Evolutionary conservation across 2,329 filamentous ascomycete genomes (phyloP), one percentile per base, ranked within the genome.

Genomic region (Fusarium nanum): DNA sequence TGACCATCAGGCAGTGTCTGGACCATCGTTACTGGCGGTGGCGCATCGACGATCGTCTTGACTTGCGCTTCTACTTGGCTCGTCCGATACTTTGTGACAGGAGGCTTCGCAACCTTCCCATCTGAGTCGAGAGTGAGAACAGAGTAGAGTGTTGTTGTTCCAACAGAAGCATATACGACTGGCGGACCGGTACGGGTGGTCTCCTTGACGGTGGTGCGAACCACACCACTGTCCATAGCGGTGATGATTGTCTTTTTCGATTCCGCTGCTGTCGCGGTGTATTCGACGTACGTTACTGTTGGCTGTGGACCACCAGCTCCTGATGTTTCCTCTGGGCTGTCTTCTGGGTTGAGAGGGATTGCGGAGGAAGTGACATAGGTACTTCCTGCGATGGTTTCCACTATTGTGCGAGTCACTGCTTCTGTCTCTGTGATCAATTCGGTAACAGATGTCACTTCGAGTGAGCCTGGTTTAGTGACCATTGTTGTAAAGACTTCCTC

Each of bases 71-170:
- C 48, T 3, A 66, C 40, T 7, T 70, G 52, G 12, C 65, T 71
- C 0, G 68, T 71, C n/a, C 28, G 44, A 25, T 70, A 22, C 16
- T 57, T 52, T 6, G 68, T 71, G 4, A 69, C 60, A 20, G 65
- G 56, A 0, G 56, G 56, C 7, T 70, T 25, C 2, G 58, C 41
- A 22, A 47, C 40, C 5, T 70, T 56, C 2, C 68, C 68, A 0
- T 71, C 49, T 9, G 56, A 54, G 11, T 45, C 54, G 1, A 71
- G 28, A 5, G 66, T 70, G 7, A 69, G 57, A n/a, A 71, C 68
- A 2, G 64, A 64, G 37, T 71, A 71, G 1, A 71, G 54, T 20
- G 68, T 72, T 2, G 68, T 71, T 4, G 65, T 71, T 14, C 68
- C 68, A 2, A 66, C 62, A 22, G 62, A 56, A 10, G 59, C 68